Conservation (phyloP, 116 monocot species). For the Dioscorea cayenensis region DNA sequence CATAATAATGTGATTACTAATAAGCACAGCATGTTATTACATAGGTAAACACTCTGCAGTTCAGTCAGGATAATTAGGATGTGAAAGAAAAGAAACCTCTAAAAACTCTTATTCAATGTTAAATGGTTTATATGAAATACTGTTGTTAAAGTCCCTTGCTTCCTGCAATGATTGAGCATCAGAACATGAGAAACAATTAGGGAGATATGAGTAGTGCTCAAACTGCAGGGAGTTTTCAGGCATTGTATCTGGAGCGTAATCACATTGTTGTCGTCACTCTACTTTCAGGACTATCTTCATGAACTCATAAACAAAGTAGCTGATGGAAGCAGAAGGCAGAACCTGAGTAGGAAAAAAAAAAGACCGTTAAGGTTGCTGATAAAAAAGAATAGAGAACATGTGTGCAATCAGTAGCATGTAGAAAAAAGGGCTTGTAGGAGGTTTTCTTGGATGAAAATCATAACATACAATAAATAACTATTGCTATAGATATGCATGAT, state of each 20-base stretch:
- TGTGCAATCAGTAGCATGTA: too few species aligned
- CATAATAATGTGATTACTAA: too few species aligned
- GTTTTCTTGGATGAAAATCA: background rate
- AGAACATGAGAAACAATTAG: background rate
- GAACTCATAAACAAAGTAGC: slow-evolving; percentile 87
- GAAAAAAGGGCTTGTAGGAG: too few species aligned
- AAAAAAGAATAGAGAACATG: background rate
- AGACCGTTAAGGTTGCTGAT: background rate
- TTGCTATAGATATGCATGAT: too few species aligned
- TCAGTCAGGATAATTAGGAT: too few species aligned
- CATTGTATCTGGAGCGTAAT: background rate
- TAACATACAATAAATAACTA: background rate
- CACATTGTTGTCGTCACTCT: slow-evolving; percentile 34
- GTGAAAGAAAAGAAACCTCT: too few species aligned
- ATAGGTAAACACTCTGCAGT: too few species aligned
- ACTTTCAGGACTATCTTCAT: slow-evolving; percentile 93
- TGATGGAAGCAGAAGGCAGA: slow-evolving; percentile 82
- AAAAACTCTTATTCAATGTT: too few species aligned
- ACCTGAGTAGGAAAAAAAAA: slow-evolving; percentile 32
- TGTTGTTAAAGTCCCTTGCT: too few species aligned
- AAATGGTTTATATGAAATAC: too few species aligned
- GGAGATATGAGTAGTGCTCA: background rate
- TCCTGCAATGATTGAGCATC: background rate
- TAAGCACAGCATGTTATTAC: too few species aligned
- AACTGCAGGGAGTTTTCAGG: background rate